Conservation (phyloP, 306 rosid genomes). For the Astragalus glycyphyllos region DNA sequence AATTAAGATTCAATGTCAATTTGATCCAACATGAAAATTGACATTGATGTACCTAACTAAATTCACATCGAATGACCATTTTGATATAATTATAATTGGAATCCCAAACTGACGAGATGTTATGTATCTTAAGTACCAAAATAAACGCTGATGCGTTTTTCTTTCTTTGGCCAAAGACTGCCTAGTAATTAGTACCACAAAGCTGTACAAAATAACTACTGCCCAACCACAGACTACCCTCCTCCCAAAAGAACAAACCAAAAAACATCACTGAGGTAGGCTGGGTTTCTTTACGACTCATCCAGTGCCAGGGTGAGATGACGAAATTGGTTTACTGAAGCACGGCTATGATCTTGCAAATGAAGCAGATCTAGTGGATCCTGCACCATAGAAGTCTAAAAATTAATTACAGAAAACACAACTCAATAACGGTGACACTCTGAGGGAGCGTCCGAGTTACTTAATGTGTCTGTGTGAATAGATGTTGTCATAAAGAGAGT, state of each 20-base stretch:
- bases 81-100: neutral
- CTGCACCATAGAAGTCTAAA: slow-evolving; percentile 38
- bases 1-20: neutral
- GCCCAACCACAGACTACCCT: neutral
- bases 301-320: slow-evolving; percentile 5
- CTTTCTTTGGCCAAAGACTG: slow-evolving; percentile 21
- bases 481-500: neutral
- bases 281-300: slow-evolving; percentile 3
- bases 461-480: neutral
- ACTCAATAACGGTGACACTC: neutral
- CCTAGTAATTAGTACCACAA: slow-evolving; percentile 16
- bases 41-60: neutral
- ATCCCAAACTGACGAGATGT: slow-evolving; percentile 3
- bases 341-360: slow-evolving; percentile 14
- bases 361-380: slow-evolving; percentile 43
- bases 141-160: neutral
- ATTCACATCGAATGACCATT: neutral
- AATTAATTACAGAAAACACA: neutral
- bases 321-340: slow-evolving; percentile 13
- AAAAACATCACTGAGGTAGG: neutral
- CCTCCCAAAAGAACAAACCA: neutral
- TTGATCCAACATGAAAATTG: neutral
- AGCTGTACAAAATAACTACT: slow-evolving; percentile 41
- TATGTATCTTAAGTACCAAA: slow-evolving; percentile 1
- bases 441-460: neutral